Base-by-base conservation (phyloP, 345 rosid genomes). In the Eutrema heterophyllum region DNA sequence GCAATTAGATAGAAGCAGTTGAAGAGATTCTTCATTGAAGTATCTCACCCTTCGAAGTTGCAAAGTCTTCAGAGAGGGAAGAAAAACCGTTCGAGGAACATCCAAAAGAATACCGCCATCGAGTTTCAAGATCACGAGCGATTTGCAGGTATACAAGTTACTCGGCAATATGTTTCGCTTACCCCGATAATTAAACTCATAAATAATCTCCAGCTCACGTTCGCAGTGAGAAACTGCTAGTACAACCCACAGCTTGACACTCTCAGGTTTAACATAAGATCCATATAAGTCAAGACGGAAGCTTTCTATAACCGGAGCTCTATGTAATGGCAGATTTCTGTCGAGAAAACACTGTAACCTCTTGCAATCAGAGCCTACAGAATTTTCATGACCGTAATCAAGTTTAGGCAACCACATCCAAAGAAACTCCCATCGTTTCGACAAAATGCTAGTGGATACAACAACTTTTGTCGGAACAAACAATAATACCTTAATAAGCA, bases 331-430 rank as follows among this genome's bases (percentile, higher is more conserved):
- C 44, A 68, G 53, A 2, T 55, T 68, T 13, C 15, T 68, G 4
- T 16, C 52, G 16, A 68, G 53, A 41, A 68, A 68, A 55, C 33
- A 43, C 43, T 0, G 2, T 5, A 68, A 24, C 9, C 0, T 55
- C 44, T 30, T 1, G 21, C 53, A 30, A 16, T 68, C 43, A 16
- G 72, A 16, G 0, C 4, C 1, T 54, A 52, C 16, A 68, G 5
- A 7, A 27, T 10, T 0, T 3, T 10, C 14, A 2, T 4, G 0
- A 67, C 52, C 30, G 51, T 15, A 68, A 0, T 15, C 9, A 53
- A 41, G 53, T 55, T 43, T 43, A 68, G 72, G 64, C 43, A 68
- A 43, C 72, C 64, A 55, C 53, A 68, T 43, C 72, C 72, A 68
- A 43, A 55, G 54, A 55, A 11, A 68, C 52, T 68, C 53, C 72